Evolutionary conservation across 1,284 basidiomycete genomes (phyloP).

Genomic region (Irpex sp.): DNA sequence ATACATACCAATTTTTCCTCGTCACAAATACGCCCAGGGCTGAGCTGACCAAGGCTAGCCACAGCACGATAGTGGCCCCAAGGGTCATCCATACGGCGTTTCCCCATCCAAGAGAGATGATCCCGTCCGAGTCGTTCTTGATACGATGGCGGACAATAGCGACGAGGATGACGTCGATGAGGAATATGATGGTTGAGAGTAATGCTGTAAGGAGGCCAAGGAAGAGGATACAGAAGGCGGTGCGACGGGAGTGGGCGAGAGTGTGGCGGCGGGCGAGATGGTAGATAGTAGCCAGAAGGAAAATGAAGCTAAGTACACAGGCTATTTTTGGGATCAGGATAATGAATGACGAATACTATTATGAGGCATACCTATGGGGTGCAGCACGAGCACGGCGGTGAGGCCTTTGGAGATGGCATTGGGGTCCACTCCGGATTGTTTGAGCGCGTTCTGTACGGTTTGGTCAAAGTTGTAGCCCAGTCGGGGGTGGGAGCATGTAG

Average conservation of each 20-base stretch:
- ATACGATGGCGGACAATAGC: conserved; percentile 41
- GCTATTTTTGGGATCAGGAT: conserved; percentile 27
- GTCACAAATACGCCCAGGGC: conserved; percentile 34
- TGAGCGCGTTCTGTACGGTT: conserved; percentile 42
- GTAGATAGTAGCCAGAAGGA: conserved; percentile 46
- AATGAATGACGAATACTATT: conserved; percentile 1
- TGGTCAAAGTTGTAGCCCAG: conserved; percentile 53
- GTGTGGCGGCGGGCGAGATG: conserved; percentile 25
- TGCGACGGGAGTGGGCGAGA: conserved; percentile 27
- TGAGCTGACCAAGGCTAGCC: conserved; percentile 40
- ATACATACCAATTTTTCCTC: conserved; percentile 7
- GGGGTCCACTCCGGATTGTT: conserved; percentile 30
- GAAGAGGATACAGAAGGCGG: conserved; percentile 19
- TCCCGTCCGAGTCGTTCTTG: conserved; percentile 36
- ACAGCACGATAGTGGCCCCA: conserved; percentile 45
- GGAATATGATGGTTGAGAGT: conserved; percentile 47
- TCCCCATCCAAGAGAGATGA: conserved; percentile 39
- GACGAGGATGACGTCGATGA: conserved; percentile 52
- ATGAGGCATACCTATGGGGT: conserved; percentile 41
- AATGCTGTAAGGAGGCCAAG: conserved; percentile 33
- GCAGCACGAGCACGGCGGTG: conserved; percentile 37
- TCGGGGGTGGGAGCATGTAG: conserved; percentile 40
- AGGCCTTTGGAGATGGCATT: conserved; percentile 38
- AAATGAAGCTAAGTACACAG: conserved; percentile 48
- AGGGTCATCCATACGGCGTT: conserved; percentile 54